Conservation (phyloP, 371 early-diverging fungal genomes). For the Rhizopus delemar region DNA sequence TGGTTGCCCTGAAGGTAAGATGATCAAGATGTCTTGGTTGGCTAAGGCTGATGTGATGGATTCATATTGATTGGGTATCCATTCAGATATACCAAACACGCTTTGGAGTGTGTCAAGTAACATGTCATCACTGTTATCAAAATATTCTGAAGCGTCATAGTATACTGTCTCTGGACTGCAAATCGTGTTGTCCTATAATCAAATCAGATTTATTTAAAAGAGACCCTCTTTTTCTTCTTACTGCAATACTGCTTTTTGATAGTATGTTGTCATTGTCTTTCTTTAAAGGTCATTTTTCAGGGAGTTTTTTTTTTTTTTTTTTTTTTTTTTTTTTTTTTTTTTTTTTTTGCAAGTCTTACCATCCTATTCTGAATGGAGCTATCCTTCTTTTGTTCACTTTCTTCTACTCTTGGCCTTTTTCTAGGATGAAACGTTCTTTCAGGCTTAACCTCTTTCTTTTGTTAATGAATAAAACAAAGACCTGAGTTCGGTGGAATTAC, state of each 20-base stretch:
- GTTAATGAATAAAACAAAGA: background rate
- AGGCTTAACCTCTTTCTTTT: background rate
- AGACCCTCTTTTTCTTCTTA: background rate
- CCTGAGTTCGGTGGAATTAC: background rate
- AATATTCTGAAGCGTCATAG: background rate
- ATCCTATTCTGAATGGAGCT: background rate
- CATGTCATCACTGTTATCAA: background rate
- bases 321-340: too few relatives aligned
- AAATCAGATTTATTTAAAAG: background rate
- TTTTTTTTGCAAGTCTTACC: background rate
- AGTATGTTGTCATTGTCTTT: too few relatives aligned
- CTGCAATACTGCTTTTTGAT: too few relatives aligned
- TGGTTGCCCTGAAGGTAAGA: conserved; percentile 2
- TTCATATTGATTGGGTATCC: conserved; percentile 7
- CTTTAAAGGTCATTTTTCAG: too few relatives aligned
- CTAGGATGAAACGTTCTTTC: background rate
- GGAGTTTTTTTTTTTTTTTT: too few relatives aligned
- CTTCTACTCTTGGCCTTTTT: background rate
- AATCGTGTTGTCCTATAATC: background rate
- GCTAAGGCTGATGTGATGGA: background rate
- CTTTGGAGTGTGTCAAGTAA: background rate
- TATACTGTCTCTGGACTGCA: background rate
- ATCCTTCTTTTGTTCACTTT: background rate
- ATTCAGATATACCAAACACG: background rate
- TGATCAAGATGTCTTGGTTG: background rate